Percentiles rank a stretch among this genome's conserved stretches.
Conservation (phyloP, 805 yeast genomes). For the Scheffersomyces ergatensis region DNA sequence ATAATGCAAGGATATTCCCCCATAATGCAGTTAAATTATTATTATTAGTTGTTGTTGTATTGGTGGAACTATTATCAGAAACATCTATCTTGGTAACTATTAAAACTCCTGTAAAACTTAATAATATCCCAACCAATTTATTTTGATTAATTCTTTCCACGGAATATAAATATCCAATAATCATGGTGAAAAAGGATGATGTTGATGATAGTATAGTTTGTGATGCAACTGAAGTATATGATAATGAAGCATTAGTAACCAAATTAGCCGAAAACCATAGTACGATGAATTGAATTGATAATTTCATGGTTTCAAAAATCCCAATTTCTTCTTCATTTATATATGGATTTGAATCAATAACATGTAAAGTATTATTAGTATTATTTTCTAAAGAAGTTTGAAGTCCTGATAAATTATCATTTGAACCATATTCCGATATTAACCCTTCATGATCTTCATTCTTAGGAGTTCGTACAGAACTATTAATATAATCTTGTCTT, state of each 20-base stretch:
- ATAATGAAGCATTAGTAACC: slow-evolving; percentile 81
- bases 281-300: slow-evolving; percentile 79
- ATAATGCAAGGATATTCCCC: slow-evolving; percentile 79
- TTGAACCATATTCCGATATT: slow-evolving; percentile 18
- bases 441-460: slow-evolving; percentile 23
- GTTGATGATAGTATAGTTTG: slow-evolving; percentile 93
- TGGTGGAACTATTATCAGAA: slow-evolving; percentile 12
- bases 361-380: slow-evolving; percentile 1
- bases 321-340: slow-evolving; percentile 25
- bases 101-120: slow-evolving; percentile 76
- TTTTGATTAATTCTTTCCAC: slow-evolving; percentile 65
- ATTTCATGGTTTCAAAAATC: slow-evolving; percentile 61
- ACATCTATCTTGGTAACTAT: slow-evolving; percentile 72
- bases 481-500: slow-evolving; percentile 18
- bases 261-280: slow-evolving; percentile 91
- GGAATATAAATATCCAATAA: slow-evolving; percentile 71
- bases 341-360: slow-evolving; percentile 4
- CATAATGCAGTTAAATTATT: slow-evolving; percentile 32
- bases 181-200: slow-evolving; percentile 85
- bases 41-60: slow-evolving; percentile 16
- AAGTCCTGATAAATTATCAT: slow-evolving; percentile 13
- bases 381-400: slow-evolving; percentile 1
- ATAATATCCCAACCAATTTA: slow-evolving; percentile 67
- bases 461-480: slow-evolving; percentile 3
- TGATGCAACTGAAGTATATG: slow-evolving; percentile 89